These are phyloP conservation scores for Arthrobotrys iridis DNA, from an alignment of 2,329 filamentous ascomycete species.

Conservation along the genomic window DNA sequence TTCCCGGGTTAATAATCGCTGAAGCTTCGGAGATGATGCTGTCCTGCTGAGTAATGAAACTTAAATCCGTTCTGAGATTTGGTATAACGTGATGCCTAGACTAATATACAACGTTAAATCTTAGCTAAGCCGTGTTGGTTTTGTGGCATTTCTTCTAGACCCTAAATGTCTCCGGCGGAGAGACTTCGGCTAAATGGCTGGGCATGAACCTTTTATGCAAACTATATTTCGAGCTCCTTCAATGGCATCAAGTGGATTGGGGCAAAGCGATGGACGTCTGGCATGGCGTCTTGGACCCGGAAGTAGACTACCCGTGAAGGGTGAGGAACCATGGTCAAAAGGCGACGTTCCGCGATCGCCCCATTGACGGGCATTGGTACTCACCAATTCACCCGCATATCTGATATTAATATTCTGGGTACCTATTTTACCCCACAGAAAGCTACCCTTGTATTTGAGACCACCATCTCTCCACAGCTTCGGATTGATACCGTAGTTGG, in stretches of 20 bases:
- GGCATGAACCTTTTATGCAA: slow-evolving; percentile 11
- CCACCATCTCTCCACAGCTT: slow-evolving; percentile 19
- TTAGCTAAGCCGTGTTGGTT: slow-evolving; percentile 33
- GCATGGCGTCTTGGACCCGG: slow-evolving; percentile 17
- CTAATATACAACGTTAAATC: not conserved
- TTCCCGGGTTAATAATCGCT: not conserved
- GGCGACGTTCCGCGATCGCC: slow-evolving; percentile 29
- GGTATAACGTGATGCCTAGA: not conserved
- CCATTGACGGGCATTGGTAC: not conserved
- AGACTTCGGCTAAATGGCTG: slow-evolving; percentile 47
- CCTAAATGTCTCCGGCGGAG: slow-evolving; percentile 13
- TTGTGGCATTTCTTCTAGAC: slow-evolving; percentile 34
- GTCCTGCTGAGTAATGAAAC: not conserved
- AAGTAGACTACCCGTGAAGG: slow-evolving; percentile 20
- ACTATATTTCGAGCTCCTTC: not conserved
- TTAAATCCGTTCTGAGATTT: not conserved
- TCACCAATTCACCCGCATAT: not conserved
- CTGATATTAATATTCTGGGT: not conserved
- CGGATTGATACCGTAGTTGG: slow-evolving; percentile 24
- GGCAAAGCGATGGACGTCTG: not conserved
- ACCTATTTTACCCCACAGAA: slow-evolving; percentile 43
- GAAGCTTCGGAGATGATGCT: not conserved
- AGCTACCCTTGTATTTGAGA: slow-evolving; percentile 13
- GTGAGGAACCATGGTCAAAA: slow-evolving; percentile 7
- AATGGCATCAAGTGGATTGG: not conserved